Percentiles rank a stretch among this genome's conserved stretches.
Conservation (phyloP, 768 basidiomycete genomes). For the Fistulinella prunicolor region DNA sequence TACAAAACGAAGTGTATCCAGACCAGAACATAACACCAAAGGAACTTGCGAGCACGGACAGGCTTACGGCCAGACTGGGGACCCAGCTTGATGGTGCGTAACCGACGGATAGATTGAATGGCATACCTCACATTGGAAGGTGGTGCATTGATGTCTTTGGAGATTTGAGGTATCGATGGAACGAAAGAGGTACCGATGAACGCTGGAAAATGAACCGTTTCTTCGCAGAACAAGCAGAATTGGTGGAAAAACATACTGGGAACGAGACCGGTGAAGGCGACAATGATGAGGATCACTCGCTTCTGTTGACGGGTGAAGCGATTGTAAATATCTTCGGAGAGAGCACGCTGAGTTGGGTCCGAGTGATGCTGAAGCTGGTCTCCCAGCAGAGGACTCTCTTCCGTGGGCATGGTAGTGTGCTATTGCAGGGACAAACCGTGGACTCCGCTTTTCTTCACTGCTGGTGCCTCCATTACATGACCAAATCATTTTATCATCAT, state of each 20-base stretch:
- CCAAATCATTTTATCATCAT: no score
- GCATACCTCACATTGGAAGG: constrained; percentile 54
- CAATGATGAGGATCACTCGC: constrained; percentile 50
- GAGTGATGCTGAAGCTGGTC: constrained; percentile 1
- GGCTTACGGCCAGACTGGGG: constrained; percentile 46
- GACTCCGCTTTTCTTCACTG: no score
- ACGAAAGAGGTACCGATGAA: constrained; percentile 69
- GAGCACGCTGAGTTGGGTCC: neutral
- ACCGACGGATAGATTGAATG: neutral
- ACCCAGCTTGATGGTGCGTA: neutral
- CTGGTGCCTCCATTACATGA: no score
- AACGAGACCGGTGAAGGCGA: constrained; percentile 60
- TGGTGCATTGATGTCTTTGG: constrained; percentile 58
- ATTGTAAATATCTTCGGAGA: constrained; percentile 43
- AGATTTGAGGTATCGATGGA: constrained; percentile 72
- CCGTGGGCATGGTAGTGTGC: constrained; percentile 29
- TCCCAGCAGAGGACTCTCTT: constrained; percentile 28
- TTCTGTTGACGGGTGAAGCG: constrained; percentile 57
- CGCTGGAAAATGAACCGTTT: constrained; percentile 38
- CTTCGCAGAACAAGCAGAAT: neutral
- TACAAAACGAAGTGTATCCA: constrained; percentile 50
- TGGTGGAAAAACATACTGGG: constrained; percentile 47
- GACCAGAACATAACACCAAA: constrained; percentile 52
- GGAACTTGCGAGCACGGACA: constrained; percentile 46
- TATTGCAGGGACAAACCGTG: no score